Evolutionary conservation across 257 asterid genomes (phyloP), one percentile per base, ranked within the genome.

Genomic region (Fraxinus anomala): DNA sequence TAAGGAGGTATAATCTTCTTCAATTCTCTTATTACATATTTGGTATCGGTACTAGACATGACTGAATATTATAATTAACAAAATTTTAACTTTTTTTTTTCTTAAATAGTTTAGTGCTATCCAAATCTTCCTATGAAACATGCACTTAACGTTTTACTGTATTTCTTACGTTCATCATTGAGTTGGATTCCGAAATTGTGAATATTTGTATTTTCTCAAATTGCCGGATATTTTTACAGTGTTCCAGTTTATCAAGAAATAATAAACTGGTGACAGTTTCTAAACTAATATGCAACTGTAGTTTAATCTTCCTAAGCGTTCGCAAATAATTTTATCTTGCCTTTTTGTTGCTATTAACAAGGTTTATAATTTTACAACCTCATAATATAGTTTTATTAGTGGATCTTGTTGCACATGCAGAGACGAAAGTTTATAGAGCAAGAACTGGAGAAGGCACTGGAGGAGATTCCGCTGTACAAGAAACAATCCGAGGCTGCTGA

Each of bases 381-480:
- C 17, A 2, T 63, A 6, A 56, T 56, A 12, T 63, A 63, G n/a
- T 11, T 63, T 23, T 59, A 59, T 68, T 33, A 51, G 26, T 37
- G 23, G 23, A 33, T 70, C 54, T 59, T 40, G 16, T 47, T 78
- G 79, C 74, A 70, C 67, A 36, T 79, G 89, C 89, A 96, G 99
- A 91, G 96, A 75, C 92, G 97, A 19, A 91, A 91, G 79, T 70
- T 87, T 73, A 89, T 96, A 59, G 97, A 96, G 75, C 89, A 85
- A 70, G 99, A 96, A 81, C 89, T 96, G 76, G 96, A 87, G 85
- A 94, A 89, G 82, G 96, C 88, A 42, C 92, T 83, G 24, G 94
- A 90, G 75, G 97, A 92, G 79, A 91, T 96, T 63, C 99, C 99
- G 17, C 40, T 82, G 16, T 91, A 80, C 49, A 91, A 92, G 88